phyloP scores from a whole-genome alignment of 1,284 basidiomycete genomes.

The Sanghuangporus sanghuang region DNA sequence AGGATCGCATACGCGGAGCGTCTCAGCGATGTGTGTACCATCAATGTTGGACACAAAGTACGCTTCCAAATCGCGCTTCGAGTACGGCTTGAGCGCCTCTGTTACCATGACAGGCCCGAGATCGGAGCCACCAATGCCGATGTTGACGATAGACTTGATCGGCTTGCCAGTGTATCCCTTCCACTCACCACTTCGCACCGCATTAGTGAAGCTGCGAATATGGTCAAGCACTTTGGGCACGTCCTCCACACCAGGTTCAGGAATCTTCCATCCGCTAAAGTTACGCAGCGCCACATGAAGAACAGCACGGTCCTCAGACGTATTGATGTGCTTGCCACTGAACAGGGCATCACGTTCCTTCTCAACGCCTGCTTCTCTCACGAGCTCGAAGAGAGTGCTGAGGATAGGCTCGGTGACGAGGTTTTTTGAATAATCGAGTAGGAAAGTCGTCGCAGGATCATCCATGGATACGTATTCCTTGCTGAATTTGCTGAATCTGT shows the following conservation, averaged over 20 bases:
- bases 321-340: conserved; percentile 95
- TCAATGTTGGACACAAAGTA: conserved; percentile 99
- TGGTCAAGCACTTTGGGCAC: conserved; percentile 84
- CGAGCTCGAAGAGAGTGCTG: conserved; percentile 71
- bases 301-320: conserved; percentile 94
- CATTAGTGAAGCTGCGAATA: conserved; percentile 87
- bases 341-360: conserved; percentile 90
- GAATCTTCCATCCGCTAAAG: conserved; percentile 69
- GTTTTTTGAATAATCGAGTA: conserved; percentile 98
- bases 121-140: conserved; percentile 98
- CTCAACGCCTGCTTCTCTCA: conserved; percentile 85
- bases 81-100: conserved; percentile 92
- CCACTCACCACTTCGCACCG: conserved; percentile 83
- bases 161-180: conserved; percentile 96
- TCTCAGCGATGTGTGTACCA: conserved; percentile 95
- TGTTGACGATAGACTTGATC: conserved; percentile 95
- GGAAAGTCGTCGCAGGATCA: conserved; percentile 70
- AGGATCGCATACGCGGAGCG: conserved; percentile 76
- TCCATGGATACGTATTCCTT: conserved; percentile 67
- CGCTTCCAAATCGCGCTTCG: conserved; percentile 82
- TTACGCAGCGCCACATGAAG: conserved; percentile 94
- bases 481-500: conserved; percentile 85
- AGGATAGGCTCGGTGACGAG: conserved; percentile 87
- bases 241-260: conserved; percentile 79
- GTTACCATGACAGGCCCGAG: conserved; percentile 98